A percentile compares a stretch with the other conserved stretches of the same genome.
These are phyloP conservation scores for Aspergillus coremiiformis DNA, from an alignment of 495 filamentous ascomycete genomes.

Conservation along the genomic window DNA sequence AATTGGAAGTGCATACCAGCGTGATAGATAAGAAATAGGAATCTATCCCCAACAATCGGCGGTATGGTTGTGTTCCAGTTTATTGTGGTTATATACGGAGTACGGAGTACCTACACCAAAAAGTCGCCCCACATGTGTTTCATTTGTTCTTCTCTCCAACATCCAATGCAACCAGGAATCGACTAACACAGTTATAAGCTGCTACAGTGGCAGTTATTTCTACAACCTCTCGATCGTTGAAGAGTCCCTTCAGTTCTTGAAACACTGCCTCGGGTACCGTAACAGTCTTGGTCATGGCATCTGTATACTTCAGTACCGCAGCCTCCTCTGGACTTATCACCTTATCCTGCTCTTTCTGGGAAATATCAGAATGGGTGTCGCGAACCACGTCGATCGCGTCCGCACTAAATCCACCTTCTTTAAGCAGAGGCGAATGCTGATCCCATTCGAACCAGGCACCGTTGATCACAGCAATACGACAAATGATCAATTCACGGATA, in stretches of 20 bases:
- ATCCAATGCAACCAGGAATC: conserved; percentile 77
- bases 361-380: conserved; percentile 21
- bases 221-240: conserved; percentile 61
- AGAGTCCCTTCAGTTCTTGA: conserved; percentile 47
- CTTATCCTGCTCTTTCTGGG: conserved; percentile 6
- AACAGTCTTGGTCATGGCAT: conserved; percentile 66
- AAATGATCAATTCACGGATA: conserved; percentile 65
- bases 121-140: not conserved
- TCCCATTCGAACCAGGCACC: conserved; percentile 73
- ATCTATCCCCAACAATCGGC: not conserved
- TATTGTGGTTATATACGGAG: too few species aligned
- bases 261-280: conserved; percentile 58
- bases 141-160: conserved; percentile 54
- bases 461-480: conserved; percentile 66
- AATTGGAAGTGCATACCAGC: not conserved
- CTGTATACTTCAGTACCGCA: conserved; percentile 61
- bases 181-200: conserved; percentile 81
- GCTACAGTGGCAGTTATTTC: conserved; percentile 73
- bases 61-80: not conserved
- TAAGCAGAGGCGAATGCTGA: conserved; percentile 61
- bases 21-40: not conserved
- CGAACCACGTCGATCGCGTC: conserved; percentile 41
- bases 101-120: too few species aligned
- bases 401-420: conserved; percentile 39
- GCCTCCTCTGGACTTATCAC: conserved; percentile 51